Base-by-base conservation (phyloP, 768 basidiomycete species). In the Lactarius deliciosus region DNA sequence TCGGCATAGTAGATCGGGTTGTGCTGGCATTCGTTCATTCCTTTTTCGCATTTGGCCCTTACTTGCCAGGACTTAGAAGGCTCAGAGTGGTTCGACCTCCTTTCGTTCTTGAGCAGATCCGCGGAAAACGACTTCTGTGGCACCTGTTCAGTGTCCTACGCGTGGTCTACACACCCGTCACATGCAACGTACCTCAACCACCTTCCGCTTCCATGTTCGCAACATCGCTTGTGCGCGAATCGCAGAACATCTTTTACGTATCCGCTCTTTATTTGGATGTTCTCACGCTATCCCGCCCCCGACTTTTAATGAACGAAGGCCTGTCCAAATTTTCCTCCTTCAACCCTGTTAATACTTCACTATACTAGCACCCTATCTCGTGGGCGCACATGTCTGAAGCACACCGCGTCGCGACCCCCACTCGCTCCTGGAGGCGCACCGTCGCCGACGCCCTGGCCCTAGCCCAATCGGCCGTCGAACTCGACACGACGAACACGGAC, bases 401-500 rank as follows among this genome's bases (percentile, higher is more conserved):
- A 15, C 40, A 2, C 15, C 30, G 22, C 13, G n/a, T 5, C 1
- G 8, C 40, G n/a, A n/a, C 36, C 10, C 56, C 30, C 7, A 16
- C 38, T 34, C 66, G 41, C n/a, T 68, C 66, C 16, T 68, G 66
- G 66, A 63, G 66, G 41, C 41, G 66, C 34, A 64, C 50, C 4
- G 41, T 68, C 36, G 58, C 66, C 3, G 58, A 56, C 34, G 62
- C 62, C 1, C 16, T 68, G 15, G 62, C 62, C 10, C 57, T 59
- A n/a, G 66, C 66, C 5, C 58, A 20, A 30, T 45, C 32, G 2
- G 66, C 66, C 9, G 66, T 68, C 25, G 66, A 68, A n/a, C 62
- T 64, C 34, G 66, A 68, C 34, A 10, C 30, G 25, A 32, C 22
- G 18, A 55, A 55, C 18, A 60, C 57, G 2, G 62, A 68, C 6